These are phyloP conservation scores for Pseudozyma sp. DNA, from an alignment of 1,284 basidiomycete species.

Conservation along the genomic window DNA sequence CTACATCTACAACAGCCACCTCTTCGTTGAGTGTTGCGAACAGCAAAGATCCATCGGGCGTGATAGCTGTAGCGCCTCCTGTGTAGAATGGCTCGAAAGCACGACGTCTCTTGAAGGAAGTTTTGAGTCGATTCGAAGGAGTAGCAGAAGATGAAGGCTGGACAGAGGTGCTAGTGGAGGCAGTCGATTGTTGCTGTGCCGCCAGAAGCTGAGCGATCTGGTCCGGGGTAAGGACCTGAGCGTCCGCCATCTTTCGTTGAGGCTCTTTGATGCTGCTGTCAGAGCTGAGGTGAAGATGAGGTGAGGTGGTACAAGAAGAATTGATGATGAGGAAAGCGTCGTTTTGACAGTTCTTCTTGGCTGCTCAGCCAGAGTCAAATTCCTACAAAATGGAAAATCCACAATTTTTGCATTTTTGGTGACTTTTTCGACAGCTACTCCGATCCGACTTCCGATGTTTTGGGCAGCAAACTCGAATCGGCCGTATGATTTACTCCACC, in stretches of 20 bases:
- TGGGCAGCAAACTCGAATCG: background rate
- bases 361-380: background rate
- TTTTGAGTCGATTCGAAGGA: slow-evolving; percentile 37
- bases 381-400: background rate
- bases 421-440: background rate
- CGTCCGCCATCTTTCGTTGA: slow-evolving; percentile 40
- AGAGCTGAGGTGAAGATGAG: background rate
- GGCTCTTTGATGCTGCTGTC: background rate
- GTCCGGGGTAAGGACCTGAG: slow-evolving; percentile 40
- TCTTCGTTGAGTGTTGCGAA: slow-evolving; percentile 89
- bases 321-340: slow-evolving; percentile 1
- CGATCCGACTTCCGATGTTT: slow-evolving; percentile 16
- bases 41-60: slow-evolving; percentile 81
- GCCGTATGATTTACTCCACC: background rate
- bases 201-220: slow-evolving; percentile 39
- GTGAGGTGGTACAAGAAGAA: background rate
- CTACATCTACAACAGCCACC: slow-evolving; percentile 83
- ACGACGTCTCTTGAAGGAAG: slow-evolving; percentile 46
- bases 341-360: background rate
- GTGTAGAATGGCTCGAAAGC: slow-evolving; percentile 65
- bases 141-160: slow-evolving; percentile 3
- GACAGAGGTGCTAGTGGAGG: slow-evolving; percentile 29
- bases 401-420: slow-evolving; percentile 7
- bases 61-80: slow-evolving; percentile 76
- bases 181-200: slow-evolving; percentile 33